These are phyloP conservation scores for Solanum chaucha DNA, from an alignment of 257 asterid species.

Conservation along the genomic window DNA sequence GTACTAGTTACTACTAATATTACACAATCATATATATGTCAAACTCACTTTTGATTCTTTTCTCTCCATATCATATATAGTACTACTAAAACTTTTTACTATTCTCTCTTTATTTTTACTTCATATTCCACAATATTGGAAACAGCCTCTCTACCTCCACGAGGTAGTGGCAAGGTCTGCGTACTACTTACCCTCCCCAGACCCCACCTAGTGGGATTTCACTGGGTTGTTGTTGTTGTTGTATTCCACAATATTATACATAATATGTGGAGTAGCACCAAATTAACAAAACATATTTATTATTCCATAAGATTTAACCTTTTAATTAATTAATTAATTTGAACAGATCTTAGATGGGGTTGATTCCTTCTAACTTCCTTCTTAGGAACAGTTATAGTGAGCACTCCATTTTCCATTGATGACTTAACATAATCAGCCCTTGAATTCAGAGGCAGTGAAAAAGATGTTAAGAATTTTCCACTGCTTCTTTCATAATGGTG, in stretches of 20 bases:
- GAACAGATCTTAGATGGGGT: constrained; percentile 1
- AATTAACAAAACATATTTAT: background rate
- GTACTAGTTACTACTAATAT: background rate
- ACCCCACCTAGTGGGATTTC: too few species aligned
- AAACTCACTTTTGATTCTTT: background rate
- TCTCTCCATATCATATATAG: background rate
- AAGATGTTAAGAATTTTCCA: constrained; percentile 15
- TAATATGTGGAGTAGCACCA: background rate
- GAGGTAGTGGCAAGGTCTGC: too few species aligned
- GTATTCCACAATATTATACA: background rate
- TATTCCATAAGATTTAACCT: background rate
- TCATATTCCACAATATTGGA: background rate
- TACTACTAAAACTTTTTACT: background rate
- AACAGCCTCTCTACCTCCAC: too few species aligned
- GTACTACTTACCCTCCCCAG: too few species aligned
- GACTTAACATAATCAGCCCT: constrained; percentile 16
- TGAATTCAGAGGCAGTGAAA: constrained; percentile 26
- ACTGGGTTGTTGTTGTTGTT: too few species aligned
- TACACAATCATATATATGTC: background rate
- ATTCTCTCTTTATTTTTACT: background rate
- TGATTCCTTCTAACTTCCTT: constrained; percentile 2
- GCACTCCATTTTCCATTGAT: constrained; percentile 19
- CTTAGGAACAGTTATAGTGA: constrained; percentile 32
- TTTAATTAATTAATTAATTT: background rate
- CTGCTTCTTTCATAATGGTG: constrained; percentile 15